These are phyloP conservation scores for Lasiosphaeria hispida DNA, from an alignment of 495 filamentous ascomycete species.

Conservation along the genomic window DNA sequence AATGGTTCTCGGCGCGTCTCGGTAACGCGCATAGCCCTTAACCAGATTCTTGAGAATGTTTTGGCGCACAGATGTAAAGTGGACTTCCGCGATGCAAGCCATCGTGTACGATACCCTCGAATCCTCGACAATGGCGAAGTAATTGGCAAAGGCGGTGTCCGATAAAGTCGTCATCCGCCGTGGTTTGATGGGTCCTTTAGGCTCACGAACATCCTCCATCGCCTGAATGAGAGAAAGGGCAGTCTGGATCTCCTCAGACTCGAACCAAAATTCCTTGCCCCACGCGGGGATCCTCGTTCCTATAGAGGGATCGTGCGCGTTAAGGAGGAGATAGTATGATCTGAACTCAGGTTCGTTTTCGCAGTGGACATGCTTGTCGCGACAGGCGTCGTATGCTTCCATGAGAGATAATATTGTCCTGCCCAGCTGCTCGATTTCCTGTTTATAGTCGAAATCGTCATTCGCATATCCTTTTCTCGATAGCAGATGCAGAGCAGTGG, in stretches of 20 bases:
- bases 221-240: slow-evolving; percentile 39
- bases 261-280: slow-evolving; percentile 70
- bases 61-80: slow-evolving; percentile 79
- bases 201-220: slow-evolving; percentile 32
- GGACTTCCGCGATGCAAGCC: slow-evolving; percentile 89
- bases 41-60: slow-evolving; percentile 70
- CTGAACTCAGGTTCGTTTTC: slow-evolving; percentile 86
- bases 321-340: slow-evolving; percentile 84
- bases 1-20: slow-evolving; percentile 72
- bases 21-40: slow-evolving; percentile 56
- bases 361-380: slow-evolving; percentile 42
- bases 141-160: slow-evolving; percentile 64
- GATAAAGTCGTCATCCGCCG: slow-evolving; percentile 42
- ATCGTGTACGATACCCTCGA: slow-evolving; percentile 78
- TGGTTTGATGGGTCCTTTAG: slow-evolving; percentile 39
- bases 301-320: slow-evolving; percentile 71
- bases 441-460: slow-evolving; percentile 77
- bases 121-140: slow-evolving; percentile 72
- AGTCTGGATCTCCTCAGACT: slow-evolving; percentile 53
- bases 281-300: slow-evolving; percentile 73
- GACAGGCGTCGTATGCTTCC: slow-evolving; percentile 81
- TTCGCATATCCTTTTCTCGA: slow-evolving; percentile 59
- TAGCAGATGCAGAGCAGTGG: slow-evolving; percentile 80
- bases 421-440: slow-evolving; percentile 90
- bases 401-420: slow-evolving; percentile 84